Conservation (phyloP, 1,284 basidiomycete species). For the Sanghuangporus weigelae region DNA sequence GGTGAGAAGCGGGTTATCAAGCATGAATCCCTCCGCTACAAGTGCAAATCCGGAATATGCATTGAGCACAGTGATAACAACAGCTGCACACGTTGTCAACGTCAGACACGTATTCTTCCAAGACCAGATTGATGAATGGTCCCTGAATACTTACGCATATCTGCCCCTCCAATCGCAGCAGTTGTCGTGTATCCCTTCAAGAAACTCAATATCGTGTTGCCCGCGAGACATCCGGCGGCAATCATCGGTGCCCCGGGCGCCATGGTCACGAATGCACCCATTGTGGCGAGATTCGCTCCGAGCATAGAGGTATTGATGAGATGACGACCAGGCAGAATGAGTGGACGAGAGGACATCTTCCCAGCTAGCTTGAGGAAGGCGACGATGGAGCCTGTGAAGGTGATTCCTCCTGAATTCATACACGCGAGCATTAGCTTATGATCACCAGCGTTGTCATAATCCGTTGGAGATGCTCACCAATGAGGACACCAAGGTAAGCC, state of each 20-base stretch:
- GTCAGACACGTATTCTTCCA: slow-evolving; percentile 6
- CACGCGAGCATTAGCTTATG: slow-evolving; percentile 9
- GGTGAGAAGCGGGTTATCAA: slow-evolving; percentile 78
- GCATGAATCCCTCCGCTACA: slow-evolving; percentile 91
- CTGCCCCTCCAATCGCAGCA: slow-evolving; percentile 81
- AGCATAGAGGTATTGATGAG: slow-evolving; percentile 66
- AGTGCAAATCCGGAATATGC: slow-evolving; percentile 88
- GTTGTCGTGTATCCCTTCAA: slow-evolving; percentile 81
- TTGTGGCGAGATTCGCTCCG: slow-evolving; percentile 60
- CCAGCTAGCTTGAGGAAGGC: slow-evolving; percentile 83
- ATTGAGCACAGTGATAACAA: slow-evolving; percentile 83
- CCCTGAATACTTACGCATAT: slow-evolving; percentile 67
- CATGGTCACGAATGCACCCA: slow-evolving; percentile 71
- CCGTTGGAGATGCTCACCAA: slow-evolving; percentile 39
- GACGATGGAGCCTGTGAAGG: slow-evolving; percentile 82
- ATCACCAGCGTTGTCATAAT: neutral
- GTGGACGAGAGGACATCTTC: slow-evolving; percentile 66
- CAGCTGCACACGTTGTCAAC: slow-evolving; percentile 42
- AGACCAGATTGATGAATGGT: neutral
- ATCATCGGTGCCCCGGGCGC: slow-evolving; percentile 64
- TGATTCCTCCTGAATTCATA: slow-evolving; percentile 49
- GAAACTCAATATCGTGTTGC: slow-evolving; percentile 71
- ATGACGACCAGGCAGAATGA: slow-evolving; percentile 71
- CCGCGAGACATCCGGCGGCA: slow-evolving; percentile 71
- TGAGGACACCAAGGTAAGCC: slow-evolving; percentile 81